Percentiles rank a stretch among this genome's conserved stretches.
Evolutionary conservation across 2,329 filamentous ascomycete species (phyloP).

Genomic region (Fusarium foetens): DNA sequence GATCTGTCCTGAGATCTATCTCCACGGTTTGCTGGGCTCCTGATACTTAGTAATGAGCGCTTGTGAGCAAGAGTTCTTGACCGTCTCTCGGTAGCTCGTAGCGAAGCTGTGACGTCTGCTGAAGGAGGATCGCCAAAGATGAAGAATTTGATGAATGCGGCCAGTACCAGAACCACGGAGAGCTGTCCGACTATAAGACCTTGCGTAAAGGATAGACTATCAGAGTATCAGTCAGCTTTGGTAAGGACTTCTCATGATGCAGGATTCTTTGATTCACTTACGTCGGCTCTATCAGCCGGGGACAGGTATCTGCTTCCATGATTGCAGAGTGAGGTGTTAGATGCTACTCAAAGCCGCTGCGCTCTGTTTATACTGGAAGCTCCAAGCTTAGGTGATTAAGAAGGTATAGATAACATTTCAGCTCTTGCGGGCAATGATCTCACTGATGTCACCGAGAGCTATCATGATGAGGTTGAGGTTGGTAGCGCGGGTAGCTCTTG

Average conservation of each 20-base stretch:
- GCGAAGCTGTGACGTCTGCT: conserved; percentile 79
- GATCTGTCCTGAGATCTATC: conserved; percentile 56
- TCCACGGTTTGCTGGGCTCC: conserved; percentile 56
- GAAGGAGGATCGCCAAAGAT: conserved; percentile 96
- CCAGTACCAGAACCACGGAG: conserved; percentile 88
- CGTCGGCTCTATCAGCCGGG: conserved; percentile 58
- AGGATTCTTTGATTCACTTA: conserved; percentile 19
- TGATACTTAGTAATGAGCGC: conserved; percentile 74
- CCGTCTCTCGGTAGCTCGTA: conserved; percentile 78
- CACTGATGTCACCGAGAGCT: conserved; percentile 31
- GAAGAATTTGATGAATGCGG: conserved; percentile 99
- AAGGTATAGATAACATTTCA: conserved; percentile 1
- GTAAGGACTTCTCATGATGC: conserved; percentile 2
- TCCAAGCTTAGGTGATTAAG: not conserved
- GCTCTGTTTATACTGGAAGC: not conserved
- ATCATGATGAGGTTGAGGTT: conserved; percentile 23
- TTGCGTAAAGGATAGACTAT: conserved; percentile 88
- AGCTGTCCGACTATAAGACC: conserved; percentile 94
- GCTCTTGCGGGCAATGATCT: not conserved
- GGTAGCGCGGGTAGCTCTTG: conserved; percentile 13
- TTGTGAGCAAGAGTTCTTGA: conserved; percentile 80
- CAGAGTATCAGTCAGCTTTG: not conserved
- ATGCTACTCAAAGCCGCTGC: not conserved
- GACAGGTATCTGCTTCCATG: conserved; percentile 57
- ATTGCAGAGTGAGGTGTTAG: not conserved